Evolutionary conservation across 441 rosid genomes (phyloP).

Genomic region (Gossypium gossypioides): DNA sequence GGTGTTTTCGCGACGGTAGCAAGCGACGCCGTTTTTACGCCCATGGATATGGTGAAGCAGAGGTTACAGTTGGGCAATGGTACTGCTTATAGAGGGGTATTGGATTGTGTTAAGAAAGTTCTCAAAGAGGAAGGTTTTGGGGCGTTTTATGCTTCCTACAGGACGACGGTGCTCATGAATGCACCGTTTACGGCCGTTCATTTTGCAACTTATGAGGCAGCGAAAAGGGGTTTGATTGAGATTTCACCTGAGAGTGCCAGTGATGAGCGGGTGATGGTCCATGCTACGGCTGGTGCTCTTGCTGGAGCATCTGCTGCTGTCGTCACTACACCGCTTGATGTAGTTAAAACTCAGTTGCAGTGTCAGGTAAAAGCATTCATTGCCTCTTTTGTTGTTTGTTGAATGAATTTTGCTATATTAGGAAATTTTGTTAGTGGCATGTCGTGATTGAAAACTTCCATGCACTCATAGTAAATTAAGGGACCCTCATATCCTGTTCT

Average conservation of each 20-base stretch:
- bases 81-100: slow-evolving; percentile 51
- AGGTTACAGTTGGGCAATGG: slow-evolving; percentile 60
- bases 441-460: neutral
- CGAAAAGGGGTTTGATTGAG: slow-evolving; percentile 58
- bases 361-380: slow-evolving; percentile 52
- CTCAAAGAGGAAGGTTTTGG: slow-evolving; percentile 62
- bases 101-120: slow-evolving; percentile 61
- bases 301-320: slow-evolving; percentile 77
- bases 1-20: slow-evolving; percentile 73
- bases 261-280: slow-evolving; percentile 64
- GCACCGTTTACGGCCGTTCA: slow-evolving; percentile 88
- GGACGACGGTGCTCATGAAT: slow-evolving; percentile 79
- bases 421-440: neutral
- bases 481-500: neutral
- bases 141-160: slow-evolving; percentile 80
- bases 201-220: slow-evolving; percentile 71
- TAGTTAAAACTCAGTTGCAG: slow-evolving; percentile 86
- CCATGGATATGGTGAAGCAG: slow-evolving; percentile 95
- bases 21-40: slow-evolving; percentile 79
- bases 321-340: slow-evolving; percentile 75
- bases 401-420: neutral
- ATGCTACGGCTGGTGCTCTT: slow-evolving; percentile 86
- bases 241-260: slow-evolving; percentile 49
- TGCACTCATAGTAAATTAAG: neutral
- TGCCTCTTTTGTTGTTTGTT: neutral